Evolutionary conservation across 148 eudicot genomes (phyloP).

Genomic region (Camellia sinensis): DNA sequence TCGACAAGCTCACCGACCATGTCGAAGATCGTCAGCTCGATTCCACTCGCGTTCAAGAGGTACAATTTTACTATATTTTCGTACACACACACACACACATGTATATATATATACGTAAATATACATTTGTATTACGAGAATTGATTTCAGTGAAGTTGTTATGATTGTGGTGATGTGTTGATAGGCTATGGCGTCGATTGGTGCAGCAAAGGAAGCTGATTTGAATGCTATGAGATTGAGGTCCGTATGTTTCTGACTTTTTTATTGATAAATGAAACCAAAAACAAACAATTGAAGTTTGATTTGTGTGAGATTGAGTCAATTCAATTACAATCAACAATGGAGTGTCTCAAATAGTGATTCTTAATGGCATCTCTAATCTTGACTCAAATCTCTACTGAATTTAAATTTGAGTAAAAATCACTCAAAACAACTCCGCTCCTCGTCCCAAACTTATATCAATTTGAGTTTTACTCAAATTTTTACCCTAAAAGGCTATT

Average conservation of each 20-base stretch:
- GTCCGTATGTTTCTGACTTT: slow-evolving; percentile 18
- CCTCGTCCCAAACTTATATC: too few species aligned
- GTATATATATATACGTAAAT: background rate
- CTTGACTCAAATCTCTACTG: too few species aligned
- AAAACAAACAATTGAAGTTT: too few species aligned
- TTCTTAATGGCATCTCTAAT: too few species aligned
- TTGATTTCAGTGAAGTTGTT: background rate
- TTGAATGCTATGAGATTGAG: slow-evolving; percentile 79
- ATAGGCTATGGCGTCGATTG: slow-evolving; percentile 93
- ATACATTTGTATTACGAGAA: background rate
- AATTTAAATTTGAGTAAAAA: too few species aligned
- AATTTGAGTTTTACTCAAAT: too few species aligned
- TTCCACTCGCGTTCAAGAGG: slow-evolving; percentile 91
- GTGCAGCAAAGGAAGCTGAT: slow-evolving; percentile 92
- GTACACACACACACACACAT: too few species aligned
- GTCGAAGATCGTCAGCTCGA: slow-evolving; percentile 97
- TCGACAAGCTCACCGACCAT: slow-evolving; percentile 94
- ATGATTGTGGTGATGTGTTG: slow-evolving; percentile 5
- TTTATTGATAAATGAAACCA: background rate
- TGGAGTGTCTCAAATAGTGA: background rate
- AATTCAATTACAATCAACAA: background rate
- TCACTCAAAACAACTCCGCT: too few species aligned
- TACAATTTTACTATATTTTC: slow-evolving; percentile 7
- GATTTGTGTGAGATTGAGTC: background rate
- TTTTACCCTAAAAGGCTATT: too few species aligned